Evolutionary conservation across 257 asterid genomes (phyloP), one percentile per base, ranked within the genome.

Genomic region (Solanum rostratum): DNA sequence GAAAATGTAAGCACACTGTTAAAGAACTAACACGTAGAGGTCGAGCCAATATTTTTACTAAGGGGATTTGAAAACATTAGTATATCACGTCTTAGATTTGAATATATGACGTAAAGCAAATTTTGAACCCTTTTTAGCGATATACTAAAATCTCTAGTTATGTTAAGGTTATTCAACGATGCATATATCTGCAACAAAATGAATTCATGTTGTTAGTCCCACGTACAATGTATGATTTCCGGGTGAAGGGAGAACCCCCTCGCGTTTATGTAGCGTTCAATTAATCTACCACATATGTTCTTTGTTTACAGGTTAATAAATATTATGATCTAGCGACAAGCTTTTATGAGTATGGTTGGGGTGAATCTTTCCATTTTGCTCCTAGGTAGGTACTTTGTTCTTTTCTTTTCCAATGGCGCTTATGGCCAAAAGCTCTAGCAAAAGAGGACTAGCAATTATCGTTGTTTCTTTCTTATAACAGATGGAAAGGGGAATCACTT

Each of bases 401-500:
- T 43, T 62, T 76, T 76, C 27, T 49, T 49, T 27, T 70, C 6
- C 0, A 20, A 70, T 70, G 33, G 5, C 6, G 6, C 16, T 27
- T 76, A 24, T 49, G 18, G 15, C 3, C 13, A n/a, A 20, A 73
- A 37, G 2, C 33, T 14, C 70, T n/a, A 46, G 19, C 37, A 33
- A 54, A 59, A 50, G 66, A 4, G 57, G 14, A 22, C 45, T 27
- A 19, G 33, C 45, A 29, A 29, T 57, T 73, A 39, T 37, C 2
- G 24, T 63, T 15, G 24, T 69, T 12, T 80, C 69, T 50, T 80
- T 37, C 43, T 46, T 49, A 15, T 27, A 16, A 45, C 74, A 84
- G 86, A 84, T 73, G 86, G 86, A 70, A 84, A 84, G 86, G 63
- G 16, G 86, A 84, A 59, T 73, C 86, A 37, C 86, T 84, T 57